Conservation (phyloP, 2,329 filamentous ascomycete species). For the Hypoxylon sp. region DNA sequence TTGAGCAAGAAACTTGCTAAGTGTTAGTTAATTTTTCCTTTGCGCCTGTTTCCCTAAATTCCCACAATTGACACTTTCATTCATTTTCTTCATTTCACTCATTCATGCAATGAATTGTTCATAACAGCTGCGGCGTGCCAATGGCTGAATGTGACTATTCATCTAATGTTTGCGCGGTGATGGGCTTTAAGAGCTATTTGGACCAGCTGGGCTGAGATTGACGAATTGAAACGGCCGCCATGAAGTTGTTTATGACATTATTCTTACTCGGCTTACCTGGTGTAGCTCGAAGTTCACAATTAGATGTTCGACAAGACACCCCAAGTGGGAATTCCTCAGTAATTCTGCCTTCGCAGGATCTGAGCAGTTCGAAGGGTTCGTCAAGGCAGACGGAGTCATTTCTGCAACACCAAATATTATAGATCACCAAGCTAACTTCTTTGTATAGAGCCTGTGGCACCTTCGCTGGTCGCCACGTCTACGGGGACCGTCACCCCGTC, state of each 20-base stretch:
- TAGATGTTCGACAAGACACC: conserved; percentile 36
- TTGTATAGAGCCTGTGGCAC: conserved; percentile 34
- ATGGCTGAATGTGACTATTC: conserved; percentile 34
- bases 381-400: conserved; percentile 30
- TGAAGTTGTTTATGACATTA: conserved; percentile 33
- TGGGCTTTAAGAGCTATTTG: conserved; percentile 33
- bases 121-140: conserved; percentile 35
- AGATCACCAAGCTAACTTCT: conserved; percentile 25
- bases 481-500: conserved; percentile 23
- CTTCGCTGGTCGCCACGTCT: conserved; percentile 38
- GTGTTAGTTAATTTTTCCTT: conserved; percentile 37
- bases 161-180: conserved; percentile 28
- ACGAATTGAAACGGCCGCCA: conserved; percentile 31
- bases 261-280: conserved; percentile 41
- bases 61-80: conserved; percentile 3
- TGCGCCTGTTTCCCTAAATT: conserved; percentile 12
- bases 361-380: conserved; percentile 40
- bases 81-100: conserved; percentile 20
- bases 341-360: conserved; percentile 26
- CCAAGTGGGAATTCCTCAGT: conserved; percentile 43
- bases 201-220: conserved; percentile 35
- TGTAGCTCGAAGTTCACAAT: conserved; percentile 38
- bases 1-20: conserved; percentile 29
- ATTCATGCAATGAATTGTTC: conserved; percentile 21
- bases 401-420: conserved; percentile 11